Evolutionary conservation across 441 rosid species (phyloP), one percentile per base, ranked within the genome.

Genomic region (Croton setiger): DNA sequence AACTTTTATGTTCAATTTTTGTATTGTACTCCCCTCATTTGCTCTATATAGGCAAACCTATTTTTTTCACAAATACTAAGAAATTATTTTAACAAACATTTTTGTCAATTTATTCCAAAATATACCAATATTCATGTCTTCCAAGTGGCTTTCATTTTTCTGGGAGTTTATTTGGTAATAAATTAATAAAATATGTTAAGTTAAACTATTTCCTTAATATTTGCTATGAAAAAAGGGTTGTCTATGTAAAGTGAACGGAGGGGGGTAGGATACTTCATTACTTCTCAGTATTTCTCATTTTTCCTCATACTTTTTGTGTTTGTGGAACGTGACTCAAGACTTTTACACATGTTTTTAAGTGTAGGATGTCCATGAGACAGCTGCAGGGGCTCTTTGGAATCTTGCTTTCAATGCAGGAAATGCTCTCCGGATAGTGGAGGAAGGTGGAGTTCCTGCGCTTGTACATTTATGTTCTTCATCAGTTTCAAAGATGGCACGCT

Each of bases 311-410:
- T 39, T 33, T 20, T 41, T 48, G 60, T 27, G 35, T 39, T 39
- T 49, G 36, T 74, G 13, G 64, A 62, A 43, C 55, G 11, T 60
- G 13, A 68, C 21, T 66, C 56, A 37, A 59, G 55, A 27, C 64
- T 68, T 15, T 35, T 51, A 2, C 72, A 37, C 21, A 21, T 70
- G 4, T 23, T 37, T 39, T 64, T 66, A 43, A 76, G 68, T 75
- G 55, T 81, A 94, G 98, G 99, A 90, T 87, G 99, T 95, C 76
- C 98, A 95, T 81, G 99, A 95, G 79, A 92, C 98, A 31, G 99
- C 99, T 3, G 97, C 95, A 7, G 99, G 99, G 62, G 99, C 99
- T 69, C 89, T 95, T 48, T 95, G 98, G 99, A 95, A 95, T 81
- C 96, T 95, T 73, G 99, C 99, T 73, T 92, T 92, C 66, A 87